phyloP scores from a whole-genome alignment of 306 rosid species.

The Vigna angularis region DNA sequence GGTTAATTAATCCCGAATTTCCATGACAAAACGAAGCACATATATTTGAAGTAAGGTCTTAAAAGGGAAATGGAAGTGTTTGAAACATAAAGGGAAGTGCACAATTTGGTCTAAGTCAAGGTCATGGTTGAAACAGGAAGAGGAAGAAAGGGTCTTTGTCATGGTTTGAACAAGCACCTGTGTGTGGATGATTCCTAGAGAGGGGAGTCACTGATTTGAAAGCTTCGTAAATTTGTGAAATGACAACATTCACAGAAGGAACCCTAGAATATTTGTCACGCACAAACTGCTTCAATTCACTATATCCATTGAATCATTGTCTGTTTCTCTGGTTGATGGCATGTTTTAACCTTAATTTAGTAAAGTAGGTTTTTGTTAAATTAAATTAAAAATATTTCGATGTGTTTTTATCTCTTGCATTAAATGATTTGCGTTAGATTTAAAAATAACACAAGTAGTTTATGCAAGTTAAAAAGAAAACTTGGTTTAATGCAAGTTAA shows the following conservation, averaged over 20 bases:
- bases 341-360: not conserved
- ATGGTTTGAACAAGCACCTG: constrained; percentile 1
- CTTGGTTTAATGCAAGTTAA: no score
- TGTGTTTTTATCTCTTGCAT: no score
- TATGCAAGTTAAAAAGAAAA: no score
- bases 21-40: constrained; percentile 1
- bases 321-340: not conserved
- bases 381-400: not conserved
- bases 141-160: constrained; percentile 14
- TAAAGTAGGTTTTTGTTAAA: not conserved
- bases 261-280: not conserved
- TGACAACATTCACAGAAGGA: constrained; percentile 10
- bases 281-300: not conserved
- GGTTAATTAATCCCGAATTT: constrained; percentile 14
- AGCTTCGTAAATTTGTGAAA: constrained; percentile 25
- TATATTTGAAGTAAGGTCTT: constrained; percentile 4
- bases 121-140: constrained; percentile 22
- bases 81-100: constrained; percentile 6
- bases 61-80: constrained; percentile 27
- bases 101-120: constrained; percentile 30
- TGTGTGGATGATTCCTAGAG: constrained; percentile 13
- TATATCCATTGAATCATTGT: not conserved
- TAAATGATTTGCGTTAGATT: no score
- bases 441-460: no score
- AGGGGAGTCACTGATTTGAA: constrained; percentile 25